Conservation (phyloP, 1,284 basidiomycete species). For the Cutaneotrichosporon sp. region DNA sequence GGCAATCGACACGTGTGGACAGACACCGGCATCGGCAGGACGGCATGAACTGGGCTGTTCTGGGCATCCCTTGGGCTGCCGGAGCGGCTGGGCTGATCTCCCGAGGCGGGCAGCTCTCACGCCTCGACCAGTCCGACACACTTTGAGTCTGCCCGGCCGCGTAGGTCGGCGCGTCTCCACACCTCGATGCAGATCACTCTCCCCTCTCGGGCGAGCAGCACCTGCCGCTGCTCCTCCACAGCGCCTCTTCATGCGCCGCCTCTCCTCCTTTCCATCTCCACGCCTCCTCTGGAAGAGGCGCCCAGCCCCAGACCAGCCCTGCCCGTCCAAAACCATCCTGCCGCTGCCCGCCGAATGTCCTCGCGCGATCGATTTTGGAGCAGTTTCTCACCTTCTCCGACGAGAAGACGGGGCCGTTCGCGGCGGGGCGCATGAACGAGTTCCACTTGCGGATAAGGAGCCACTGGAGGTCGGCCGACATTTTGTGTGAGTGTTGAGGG, state of each 20-base stretch:
- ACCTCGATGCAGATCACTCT: background rate
- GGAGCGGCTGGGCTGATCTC: no score
- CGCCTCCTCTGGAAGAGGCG: background rate
- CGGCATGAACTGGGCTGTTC: background rate
- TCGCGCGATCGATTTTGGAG: background rate
- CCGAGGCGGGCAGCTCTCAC: no score
- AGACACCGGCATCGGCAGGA: background rate
- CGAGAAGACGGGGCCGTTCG: conserved; percentile 75
- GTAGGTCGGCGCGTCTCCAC: background rate
- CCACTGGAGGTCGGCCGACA: conserved; percentile 76
- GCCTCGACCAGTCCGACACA: background rate
- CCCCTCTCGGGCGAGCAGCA: background rate
- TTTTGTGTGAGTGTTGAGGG: conserved; percentile 28
- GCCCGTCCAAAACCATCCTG: background rate
- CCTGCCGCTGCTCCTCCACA: background rate
- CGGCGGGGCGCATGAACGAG: conserved; percentile 79
- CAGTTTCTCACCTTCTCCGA: conserved; percentile 69
- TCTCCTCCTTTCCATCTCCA: background rate
- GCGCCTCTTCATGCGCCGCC: background rate
- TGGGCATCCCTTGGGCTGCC: background rate
- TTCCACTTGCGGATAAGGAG: conserved; percentile 84
- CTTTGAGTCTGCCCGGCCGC: background rate
- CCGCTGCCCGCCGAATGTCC: background rate
- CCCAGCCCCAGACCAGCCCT: background rate
- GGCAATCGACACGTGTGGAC: background rate